These are phyloP conservation scores for Aplosporella prunicola DNA, from an alignment of 2,329 filamentous ascomycete species.

Conservation along the genomic window DNA sequence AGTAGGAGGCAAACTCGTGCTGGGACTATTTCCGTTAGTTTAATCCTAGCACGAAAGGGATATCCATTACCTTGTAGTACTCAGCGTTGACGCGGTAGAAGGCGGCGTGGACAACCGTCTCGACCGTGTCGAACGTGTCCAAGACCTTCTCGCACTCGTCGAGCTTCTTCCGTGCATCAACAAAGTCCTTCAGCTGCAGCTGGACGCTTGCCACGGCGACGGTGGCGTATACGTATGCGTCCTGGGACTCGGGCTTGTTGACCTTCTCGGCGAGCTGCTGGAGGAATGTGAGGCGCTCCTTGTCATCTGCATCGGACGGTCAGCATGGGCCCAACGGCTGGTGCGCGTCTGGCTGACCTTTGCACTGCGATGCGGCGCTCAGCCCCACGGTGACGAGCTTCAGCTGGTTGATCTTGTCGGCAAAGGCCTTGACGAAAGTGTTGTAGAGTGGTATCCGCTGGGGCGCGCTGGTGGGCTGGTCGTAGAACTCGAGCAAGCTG, in stretches of 20 bases:
- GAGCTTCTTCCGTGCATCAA: constrained; percentile 77
- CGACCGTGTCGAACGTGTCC: constrained; percentile 87
- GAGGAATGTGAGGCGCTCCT: constrained; percentile 79
- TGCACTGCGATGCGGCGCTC: constrained; percentile 76
- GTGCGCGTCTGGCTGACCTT: constrained; percentile 45
- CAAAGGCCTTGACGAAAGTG: constrained; percentile 89
- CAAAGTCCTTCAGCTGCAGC: constrained; percentile 66
- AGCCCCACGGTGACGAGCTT: constrained; percentile 89
- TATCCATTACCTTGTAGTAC: constrained; percentile 64
- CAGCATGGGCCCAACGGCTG: not conserved
- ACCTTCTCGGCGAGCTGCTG: constrained; percentile 77
- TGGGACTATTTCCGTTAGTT: constrained; percentile 45
- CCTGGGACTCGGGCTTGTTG: constrained; percentile 84
- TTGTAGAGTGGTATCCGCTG: constrained; percentile 89
- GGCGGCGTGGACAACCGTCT: constrained; percentile 87
- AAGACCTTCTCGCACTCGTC: constrained; percentile 80
- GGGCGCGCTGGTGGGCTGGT: constrained; percentile 64
- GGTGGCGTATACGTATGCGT: constrained; percentile 89
- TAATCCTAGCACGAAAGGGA: not conserved
- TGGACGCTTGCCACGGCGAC: constrained; percentile 84
- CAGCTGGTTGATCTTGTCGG: constrained; percentile 97
- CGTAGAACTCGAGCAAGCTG: constrained; percentile 79
- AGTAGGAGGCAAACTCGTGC: constrained; percentile 90
- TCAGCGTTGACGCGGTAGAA: constrained; percentile 94
- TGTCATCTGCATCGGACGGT: constrained; percentile 52